Base-by-base conservation (phyloP, 352 stramenopile genomes). In the Globisporangium splendens region DNA sequence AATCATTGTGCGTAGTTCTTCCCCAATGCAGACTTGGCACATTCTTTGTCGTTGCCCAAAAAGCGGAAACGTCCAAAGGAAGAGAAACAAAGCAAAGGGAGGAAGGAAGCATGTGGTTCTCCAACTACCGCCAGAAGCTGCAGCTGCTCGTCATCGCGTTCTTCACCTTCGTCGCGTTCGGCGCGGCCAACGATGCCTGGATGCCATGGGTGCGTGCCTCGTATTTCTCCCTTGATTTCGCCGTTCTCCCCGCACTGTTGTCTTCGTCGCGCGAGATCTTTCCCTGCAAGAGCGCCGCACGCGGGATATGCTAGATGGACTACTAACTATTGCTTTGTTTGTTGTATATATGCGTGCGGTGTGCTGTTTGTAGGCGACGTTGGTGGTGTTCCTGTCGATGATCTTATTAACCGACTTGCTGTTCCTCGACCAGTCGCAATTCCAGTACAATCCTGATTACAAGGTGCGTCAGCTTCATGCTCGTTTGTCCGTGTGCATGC, bases 371-470 rank as follows among this genome's bases (percentile, higher is more conserved):
- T 46, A 93, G 83, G 80, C 77, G 39, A 90, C 79, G 49, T 66
- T 93, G 43, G 77, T 93, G 42, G 77, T 93, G 21, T 93, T 91
- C 72, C 62, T 91, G 42, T 63, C 62, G 46, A 83, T 91, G 73
- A 69, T 91, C 51, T 68, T 93, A 50, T 54, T 93, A 54, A 73
- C 72, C 43, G 83, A 93, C 51, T 53, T 93, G 48, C 58, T 91
- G 31, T 93, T 93, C 68, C 72, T 93, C 24, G 79, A 91, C 46
- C 56, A 67, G 46, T 66, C 66, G 54, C 75, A 93, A 64, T 93
- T 93, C 65, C 80, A 89, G 56, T 93, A 81, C 70, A 86, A 93
- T 44, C 80, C 83, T 8, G 79, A 93, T 69, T 93, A 93, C 73
- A 93, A 93, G 77, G 83, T 93, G 50, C 49, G 57, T 12, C 28